Evolutionary conservation across 2,329 filamentous ascomycete species (phyloP), one percentile per base, ranked within the genome.

Genomic region (Teratosphaeria epicoccoides): DNA sequence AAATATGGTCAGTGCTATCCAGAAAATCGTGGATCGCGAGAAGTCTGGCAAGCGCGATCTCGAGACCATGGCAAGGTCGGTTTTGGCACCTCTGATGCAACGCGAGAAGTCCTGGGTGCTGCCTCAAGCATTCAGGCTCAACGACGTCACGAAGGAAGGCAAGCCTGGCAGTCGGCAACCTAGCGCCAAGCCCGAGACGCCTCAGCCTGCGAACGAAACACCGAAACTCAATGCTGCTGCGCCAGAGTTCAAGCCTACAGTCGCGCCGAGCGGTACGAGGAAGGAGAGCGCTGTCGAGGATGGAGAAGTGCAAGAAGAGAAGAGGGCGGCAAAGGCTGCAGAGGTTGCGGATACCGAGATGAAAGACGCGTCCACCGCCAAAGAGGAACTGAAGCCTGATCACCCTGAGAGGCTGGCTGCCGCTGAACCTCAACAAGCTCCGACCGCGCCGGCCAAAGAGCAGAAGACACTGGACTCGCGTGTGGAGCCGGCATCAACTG

Each of bases 61-160:
- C 45, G 83, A 86, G 43, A 81, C 88, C 17, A 80, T 85, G 7
- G 85, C 85, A 0, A 82, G 83, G 61, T 86, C 85, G 12, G 77
- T 86, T 20, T 76, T 85, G 60, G 86, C 82, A 14, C 82, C 84
- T 54, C 73, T 91, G 49, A 82, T 83, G 64, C 83, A 79, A 60
- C 74, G 79, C 55, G 80, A 85, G 58, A 73, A 78, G 43, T 78
- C 79, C 65, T 89, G 85, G 84, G 77, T 88, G 26, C 77, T 87
- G 68, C 83, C 87, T 33, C 84, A 87, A 62, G 82, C 82, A 43
- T 91, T 90, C 54, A 83, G 63, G 47, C 56, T 66, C 5, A 61
- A 57, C 37, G 63, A 64, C 24, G 44, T 52, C 11, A 47, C 55
- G 7, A 66, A 65, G 49, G 61, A 64, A 10, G 61, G 50, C 11